These are phyloP conservation scores for Lyophyllum semitale DNA, from an alignment of 768 basidiomycete species.

Conservation along the genomic window DNA sequence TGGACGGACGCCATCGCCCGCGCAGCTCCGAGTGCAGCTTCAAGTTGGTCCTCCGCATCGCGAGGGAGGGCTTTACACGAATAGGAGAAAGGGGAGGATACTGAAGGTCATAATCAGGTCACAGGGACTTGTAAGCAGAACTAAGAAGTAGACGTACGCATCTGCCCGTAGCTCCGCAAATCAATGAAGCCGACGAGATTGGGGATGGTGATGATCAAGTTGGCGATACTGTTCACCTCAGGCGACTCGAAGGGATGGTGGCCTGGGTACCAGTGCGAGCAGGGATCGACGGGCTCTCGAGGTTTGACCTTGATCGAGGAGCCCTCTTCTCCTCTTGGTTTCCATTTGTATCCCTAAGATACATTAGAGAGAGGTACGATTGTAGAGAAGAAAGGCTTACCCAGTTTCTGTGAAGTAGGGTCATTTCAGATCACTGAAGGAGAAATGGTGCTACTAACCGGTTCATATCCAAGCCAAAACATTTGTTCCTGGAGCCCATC, in stretches of 20 bases:
- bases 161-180: slow-evolving; percentile 81
- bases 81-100: slow-evolving; percentile 79
- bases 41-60: slow-evolving; percentile 71
- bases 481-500: slow-evolving; percentile 47
- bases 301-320: slow-evolving; percentile 17
- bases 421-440: not conserved
- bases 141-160: slow-evolving; percentile 49
- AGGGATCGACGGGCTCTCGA: slow-evolving; percentile 48
- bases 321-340: slow-evolving; percentile 24
- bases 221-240: slow-evolving; percentile 75
- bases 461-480: slow-evolving; percentile 80
- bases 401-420: slow-evolving; percentile 57
- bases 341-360: slow-evolving; percentile 75
- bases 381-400: slow-evolving; percentile 27
- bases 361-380: not conserved
- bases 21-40: slow-evolving; percentile 63
- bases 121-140: not conserved
- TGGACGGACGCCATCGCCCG: slow-evolving; percentile 50
- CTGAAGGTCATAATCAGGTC: slow-evolving; percentile 31
- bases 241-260: slow-evolving; percentile 72
- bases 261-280: slow-evolving; percentile 79
- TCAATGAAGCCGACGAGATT: slow-evolving; percentile 70
- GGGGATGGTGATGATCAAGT: slow-evolving; percentile 57
- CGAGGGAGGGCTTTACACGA: slow-evolving; percentile 60
- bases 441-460: slow-evolving; percentile 37